A percentile compares a stretch with the other conserved stretches of the same genome.
Evolutionary conservation across 2,329 filamentous ascomycete species (phyloP).

Genomic region (Botrytis elliptica): DNA sequence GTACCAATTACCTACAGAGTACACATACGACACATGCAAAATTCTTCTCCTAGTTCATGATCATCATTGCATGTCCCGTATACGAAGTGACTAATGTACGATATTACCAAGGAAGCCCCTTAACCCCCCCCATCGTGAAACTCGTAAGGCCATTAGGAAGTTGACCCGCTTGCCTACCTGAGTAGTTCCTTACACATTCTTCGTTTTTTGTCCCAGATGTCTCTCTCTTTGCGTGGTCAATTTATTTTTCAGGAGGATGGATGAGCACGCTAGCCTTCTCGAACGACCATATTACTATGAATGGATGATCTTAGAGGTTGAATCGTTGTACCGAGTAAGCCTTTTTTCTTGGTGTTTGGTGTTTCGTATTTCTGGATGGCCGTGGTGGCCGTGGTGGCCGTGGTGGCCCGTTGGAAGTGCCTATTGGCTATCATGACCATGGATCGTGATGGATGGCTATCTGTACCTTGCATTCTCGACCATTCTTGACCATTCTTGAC

Average conservation of each 20-base stretch:
- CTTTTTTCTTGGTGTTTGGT: constrained; percentile 1
- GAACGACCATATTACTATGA: neutral
- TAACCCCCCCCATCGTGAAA: neutral
- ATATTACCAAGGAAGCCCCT: constrained; percentile 1
- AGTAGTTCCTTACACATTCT: neutral
- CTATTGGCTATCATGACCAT: neutral
- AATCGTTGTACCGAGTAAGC: neutral
- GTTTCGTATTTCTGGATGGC: neutral
- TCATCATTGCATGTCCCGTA: neutral
- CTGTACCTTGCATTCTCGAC: constrained; percentile 19
- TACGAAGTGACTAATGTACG: neutral
- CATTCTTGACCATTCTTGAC: constrained; percentile 14
- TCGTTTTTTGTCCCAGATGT: neutral
- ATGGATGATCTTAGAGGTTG: neutral
- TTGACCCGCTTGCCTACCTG: neutral
- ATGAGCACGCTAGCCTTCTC: neutral
- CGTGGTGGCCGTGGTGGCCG: neutral
- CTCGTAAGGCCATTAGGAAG: neutral
- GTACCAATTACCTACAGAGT: neutral
- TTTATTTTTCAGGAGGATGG: neutral
- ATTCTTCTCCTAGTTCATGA: neutral
- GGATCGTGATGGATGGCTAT: neutral
- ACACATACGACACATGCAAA: neutral
- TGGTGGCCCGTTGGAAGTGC: neutral
- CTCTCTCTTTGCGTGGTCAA: neutral